Base-by-base conservation (phyloP, 352 stramenopile genomes). In the Globisporangium ultimum region DNA sequence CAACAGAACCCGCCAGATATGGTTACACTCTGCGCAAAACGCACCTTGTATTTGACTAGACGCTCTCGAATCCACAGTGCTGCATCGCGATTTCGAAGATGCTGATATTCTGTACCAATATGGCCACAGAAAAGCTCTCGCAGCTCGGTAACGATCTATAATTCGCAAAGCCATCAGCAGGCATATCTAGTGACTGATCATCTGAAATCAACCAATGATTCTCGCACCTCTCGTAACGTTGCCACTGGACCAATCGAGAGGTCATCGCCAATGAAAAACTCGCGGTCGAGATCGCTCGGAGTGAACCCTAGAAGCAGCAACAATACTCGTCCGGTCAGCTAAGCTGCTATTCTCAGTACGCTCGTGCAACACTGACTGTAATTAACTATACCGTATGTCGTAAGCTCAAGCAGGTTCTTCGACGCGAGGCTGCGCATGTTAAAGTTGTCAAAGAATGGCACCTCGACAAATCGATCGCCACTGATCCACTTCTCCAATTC, bases 21-120 rank as follows among this genome's bases (percentile, higher is more conserved):
- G 9, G 28, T 36, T 21, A 32, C 17, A 48, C 22, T 48, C 38
- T 12, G 55, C 43, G 2, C 48, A 54, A 24, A 84, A 45, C 40
- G 40, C 40, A 45, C 76, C 61, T 92, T 91, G 71, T 84, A 86
- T 38, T 72, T 74, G 57, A 73, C 74, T 47, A 92, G 70, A 1
- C 75, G 70, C 41, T 91, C 71, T 14, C 80, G 83, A 60, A 95
- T 91, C 83, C 83, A 93, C 14, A 92, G 61, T 40, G 81, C 81
- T 15, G 81, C 97, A 47, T 98, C 82, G 14, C 87, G 84, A 71
- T 98, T 96, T 32, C 80, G 85, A 62, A 99, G 94, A 68, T 99
- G 98, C 79, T 99, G 98, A 70, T 99, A 99, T 74, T 99, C 97
- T 7, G 98, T 92, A 17, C 93, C 97, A 55, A 99, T 90, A 42